A percentile compares a stretch with the other conserved stretches of the same genome.
Evolutionary conservation across 1,284 basidiomycete genomes (phyloP).

Genomic region (Rhodotorula sp.): DNA sequence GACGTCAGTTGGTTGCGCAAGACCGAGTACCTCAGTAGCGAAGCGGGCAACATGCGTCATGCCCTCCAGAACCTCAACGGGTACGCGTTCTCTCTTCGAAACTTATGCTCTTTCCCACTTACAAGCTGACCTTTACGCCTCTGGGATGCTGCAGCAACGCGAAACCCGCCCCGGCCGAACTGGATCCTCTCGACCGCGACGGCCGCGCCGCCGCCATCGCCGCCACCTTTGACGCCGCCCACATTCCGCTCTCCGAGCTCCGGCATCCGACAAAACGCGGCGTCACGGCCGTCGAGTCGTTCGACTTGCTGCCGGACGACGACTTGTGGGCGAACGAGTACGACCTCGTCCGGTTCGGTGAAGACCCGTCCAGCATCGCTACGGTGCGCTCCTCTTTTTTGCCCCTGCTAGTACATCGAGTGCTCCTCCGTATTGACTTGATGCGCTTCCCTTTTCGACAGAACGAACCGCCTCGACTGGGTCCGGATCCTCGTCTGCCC

Average conservation of each 20-base stretch:
- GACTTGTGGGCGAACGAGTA: slow-evolving; percentile 87
- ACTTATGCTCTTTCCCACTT: too few species aligned
- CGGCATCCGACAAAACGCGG: slow-evolving; percentile 75
- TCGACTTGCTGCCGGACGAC: slow-evolving; percentile 79
- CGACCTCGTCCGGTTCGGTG: slow-evolving; percentile 81
- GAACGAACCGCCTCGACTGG: slow-evolving; percentile 50
- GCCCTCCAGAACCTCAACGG: slow-evolving; percentile 13
- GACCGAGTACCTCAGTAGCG: slow-evolving; percentile 70
- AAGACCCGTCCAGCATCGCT: slow-evolving; percentile 59
- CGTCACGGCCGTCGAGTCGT: slow-evolving; percentile 75
- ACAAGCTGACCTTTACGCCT: neutral
- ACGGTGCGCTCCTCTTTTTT: neutral
- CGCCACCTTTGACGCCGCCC: slow-evolving; percentile 65
- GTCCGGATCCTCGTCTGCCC: slow-evolving; percentile 71
- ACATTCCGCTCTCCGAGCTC: slow-evolving; percentile 60
- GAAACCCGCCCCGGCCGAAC: slow-evolving; percentile 55
- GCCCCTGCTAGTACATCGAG: slow-evolving; percentile 10
- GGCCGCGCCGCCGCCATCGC: slow-evolving; percentile 81
- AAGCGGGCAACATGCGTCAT: slow-evolving; percentile 12
- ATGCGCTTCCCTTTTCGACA: slow-evolving; percentile 1
- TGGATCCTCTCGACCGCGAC: slow-evolving; percentile 62
- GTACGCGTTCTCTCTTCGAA: slow-evolving; percentile 1
- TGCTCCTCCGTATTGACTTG: neutral
- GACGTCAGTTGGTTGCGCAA: slow-evolving; percentile 85
- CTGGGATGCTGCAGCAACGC: slow-evolving; percentile 11